Conservation (phyloP, 345 rosid species). For the Hypericum androsaemum region DNA sequence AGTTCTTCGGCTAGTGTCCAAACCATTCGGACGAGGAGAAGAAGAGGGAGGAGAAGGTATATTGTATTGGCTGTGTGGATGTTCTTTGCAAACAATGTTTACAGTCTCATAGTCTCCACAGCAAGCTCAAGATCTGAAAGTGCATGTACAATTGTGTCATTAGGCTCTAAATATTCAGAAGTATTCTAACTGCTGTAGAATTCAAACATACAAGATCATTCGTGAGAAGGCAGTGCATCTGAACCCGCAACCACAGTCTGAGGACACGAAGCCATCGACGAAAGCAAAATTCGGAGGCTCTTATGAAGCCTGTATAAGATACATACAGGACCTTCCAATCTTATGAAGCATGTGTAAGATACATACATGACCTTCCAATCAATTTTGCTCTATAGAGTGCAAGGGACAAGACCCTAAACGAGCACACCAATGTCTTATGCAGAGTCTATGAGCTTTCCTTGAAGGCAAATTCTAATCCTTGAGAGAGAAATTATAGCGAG, state of each 20-base stretch:
- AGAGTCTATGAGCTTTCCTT: no score
- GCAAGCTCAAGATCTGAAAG: slow-evolving; percentile 80
- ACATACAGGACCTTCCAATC: slow-evolving; percentile 61
- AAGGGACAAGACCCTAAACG: slow-evolving; percentile 31
- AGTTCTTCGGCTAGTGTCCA: slow-evolving; percentile 52
- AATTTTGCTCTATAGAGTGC: slow-evolving; percentile 83
- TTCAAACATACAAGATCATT: slow-evolving; percentile 89
- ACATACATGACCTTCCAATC: no score
- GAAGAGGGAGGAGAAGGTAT: slow-evolving; percentile 54
- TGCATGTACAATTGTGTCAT: slow-evolving; percentile 82
- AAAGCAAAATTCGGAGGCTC: slow-evolving; percentile 53
- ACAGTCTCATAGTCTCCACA: slow-evolving; percentile 34
- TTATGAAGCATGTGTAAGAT: slow-evolving; percentile 70
- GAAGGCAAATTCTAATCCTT: no score
- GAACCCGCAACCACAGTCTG: slow-evolving; percentile 64
- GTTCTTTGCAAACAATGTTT: slow-evolving; percentile 61
- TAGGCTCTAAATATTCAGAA: slow-evolving; percentile 61
- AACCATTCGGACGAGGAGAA: slow-evolving; percentile 46
- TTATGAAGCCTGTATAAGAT: slow-evolving; percentile 70
- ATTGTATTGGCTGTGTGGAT: slow-evolving; percentile 60
- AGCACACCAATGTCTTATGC: no score
- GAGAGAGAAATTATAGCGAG: no score
- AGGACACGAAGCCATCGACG: slow-evolving; percentile 72
- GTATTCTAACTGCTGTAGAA: slow-evolving; percentile 65
- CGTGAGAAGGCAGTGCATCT: slow-evolving; percentile 84